Conservation (phyloP, 2,329 filamentous ascomycete species). For the Monosporascus sp. region DNA sequence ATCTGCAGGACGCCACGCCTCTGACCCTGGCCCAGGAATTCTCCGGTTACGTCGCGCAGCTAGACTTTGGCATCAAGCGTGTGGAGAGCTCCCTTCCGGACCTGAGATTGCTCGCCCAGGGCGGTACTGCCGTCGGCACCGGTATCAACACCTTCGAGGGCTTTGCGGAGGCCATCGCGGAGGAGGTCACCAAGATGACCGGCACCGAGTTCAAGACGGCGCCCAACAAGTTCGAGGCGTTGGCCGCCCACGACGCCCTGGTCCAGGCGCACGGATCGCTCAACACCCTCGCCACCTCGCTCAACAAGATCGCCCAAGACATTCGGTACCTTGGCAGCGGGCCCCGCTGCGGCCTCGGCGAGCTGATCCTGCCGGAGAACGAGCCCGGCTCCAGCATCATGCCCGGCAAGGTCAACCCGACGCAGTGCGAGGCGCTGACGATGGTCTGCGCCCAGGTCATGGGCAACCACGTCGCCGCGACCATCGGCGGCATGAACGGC, state of each 20-base stretch:
- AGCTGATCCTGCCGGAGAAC: slow-evolving; percentile 92
- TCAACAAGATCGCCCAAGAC: slow-evolving; percentile 98
- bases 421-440: slow-evolving; percentile 94
- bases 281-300: slow-evolving; percentile 84
- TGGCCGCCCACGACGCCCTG: slow-evolving; percentile 92
- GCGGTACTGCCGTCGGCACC: slow-evolving; percentile 93
- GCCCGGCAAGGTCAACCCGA: slow-evolving; percentile 99
- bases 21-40: slow-evolving; percentile 96
- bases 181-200: slow-evolving; percentile 87
- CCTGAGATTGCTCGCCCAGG: slow-evolving; percentile 83
- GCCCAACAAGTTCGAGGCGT: slow-evolving; percentile 97
- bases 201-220: slow-evolving; percentile 92
- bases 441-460: slow-evolving; percentile 98
- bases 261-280: slow-evolving; percentile 90
- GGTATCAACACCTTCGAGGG: slow-evolving; percentile 97
- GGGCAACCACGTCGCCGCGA: slow-evolving; percentile 91
- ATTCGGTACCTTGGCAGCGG: slow-evolving; percentile 95
- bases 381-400: slow-evolving; percentile 98
- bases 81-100: slow-evolving; percentile 79
- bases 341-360: slow-evolving; percentile 90
- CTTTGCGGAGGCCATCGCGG: slow-evolving; percentile 88
- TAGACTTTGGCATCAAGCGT: slow-evolving; percentile 84
- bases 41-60: slow-evolving; percentile 92
- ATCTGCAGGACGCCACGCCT: slow-evolving; percentile 95
- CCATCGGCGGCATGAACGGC: slow-evolving; percentile 92